A percentile compares a stretch with the other conserved stretches of the same genome.
phyloP scores from a whole-genome alignment of 352 stramenopile genomes.

The Phytophthora parvispora region DNA sequence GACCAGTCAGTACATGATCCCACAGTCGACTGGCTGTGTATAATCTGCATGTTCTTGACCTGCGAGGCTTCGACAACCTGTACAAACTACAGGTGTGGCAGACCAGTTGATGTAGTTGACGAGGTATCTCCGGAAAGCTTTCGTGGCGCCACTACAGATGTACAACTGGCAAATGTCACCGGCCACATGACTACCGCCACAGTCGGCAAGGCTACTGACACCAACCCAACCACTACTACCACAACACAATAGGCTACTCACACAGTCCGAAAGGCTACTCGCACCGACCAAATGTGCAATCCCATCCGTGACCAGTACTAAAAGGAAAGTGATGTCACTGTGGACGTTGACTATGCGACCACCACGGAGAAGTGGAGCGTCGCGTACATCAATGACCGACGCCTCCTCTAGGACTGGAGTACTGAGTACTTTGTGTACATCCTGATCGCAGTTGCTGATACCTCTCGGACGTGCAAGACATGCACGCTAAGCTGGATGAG shows the following conservation, averaged over 20 bases:
- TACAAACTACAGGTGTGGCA: neutral
- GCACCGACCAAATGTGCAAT: neutral
- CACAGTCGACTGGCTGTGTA: neutral
- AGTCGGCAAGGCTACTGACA: neutral
- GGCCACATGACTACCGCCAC: neutral
- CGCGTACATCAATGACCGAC: neutral
- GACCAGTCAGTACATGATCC: neutral
- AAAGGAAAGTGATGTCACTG: neutral
- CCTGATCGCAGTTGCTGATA: no score
- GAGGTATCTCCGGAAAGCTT: neutral
- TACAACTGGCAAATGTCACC: neutral
- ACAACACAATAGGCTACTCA: no score
- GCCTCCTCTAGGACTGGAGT: no score
- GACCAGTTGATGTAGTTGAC: neutral
- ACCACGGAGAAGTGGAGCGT: conserved; percentile 1
- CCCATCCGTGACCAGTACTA: conserved; percentile 1
- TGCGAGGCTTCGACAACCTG: neutral
- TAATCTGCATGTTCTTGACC: neutral
- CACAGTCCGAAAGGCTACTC: no score
- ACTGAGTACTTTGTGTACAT: no score
- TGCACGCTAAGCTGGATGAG: no score
- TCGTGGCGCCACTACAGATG: neutral
- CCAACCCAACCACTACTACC: neutral
- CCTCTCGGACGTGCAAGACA: no score
- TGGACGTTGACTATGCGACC: neutral